Conservation (phyloP, 2,329 filamentous ascomycete genomes). For the Aureobasidium sp. region DNA sequence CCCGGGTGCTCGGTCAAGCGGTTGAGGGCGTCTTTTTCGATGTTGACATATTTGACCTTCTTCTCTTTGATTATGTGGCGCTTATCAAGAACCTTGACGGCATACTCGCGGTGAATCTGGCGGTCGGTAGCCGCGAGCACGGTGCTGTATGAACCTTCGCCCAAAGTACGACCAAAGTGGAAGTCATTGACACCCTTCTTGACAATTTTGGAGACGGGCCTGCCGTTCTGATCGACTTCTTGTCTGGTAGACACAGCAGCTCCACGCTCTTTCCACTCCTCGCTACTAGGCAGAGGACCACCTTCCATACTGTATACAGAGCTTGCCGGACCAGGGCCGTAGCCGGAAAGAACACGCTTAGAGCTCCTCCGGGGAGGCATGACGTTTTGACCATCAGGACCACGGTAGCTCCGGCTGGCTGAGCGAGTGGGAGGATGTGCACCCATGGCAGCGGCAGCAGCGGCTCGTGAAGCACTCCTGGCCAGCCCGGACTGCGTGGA, state of each 20-base stretch:
- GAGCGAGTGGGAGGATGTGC: conserved; percentile 59
- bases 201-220: conserved; percentile 71
- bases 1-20: conserved; percentile 93
- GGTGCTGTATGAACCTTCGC: conserved; percentile 96
- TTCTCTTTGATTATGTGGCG: conserved; percentile 99
- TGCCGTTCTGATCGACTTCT: conserved; percentile 79
- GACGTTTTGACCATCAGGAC: conserved; percentile 55
- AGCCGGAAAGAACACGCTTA: conserved; percentile 52
- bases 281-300: conserved; percentile 58
- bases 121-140: conserved; percentile 89
- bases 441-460: conserved; percentile 53
- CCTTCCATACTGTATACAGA: conserved; percentile 48
- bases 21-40: conserved; percentile 97
- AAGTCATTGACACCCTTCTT: conserved; percentile 99
- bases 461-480: conserved; percentile 58
- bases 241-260: conserved; percentile 78
- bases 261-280: conserved; percentile 93
- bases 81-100: conserved; percentile 97
- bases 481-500: conserved; percentile 43
- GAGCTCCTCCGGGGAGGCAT: conserved; percentile 72
- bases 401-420: conserved; percentile 59
- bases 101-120: conserved; percentile 91
- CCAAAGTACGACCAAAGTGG: conserved; percentile 80
- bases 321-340: conserved; percentile 19
- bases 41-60: conserved; percentile 99